Evolutionary conservation across 2,329 filamentous ascomycete species (phyloP).

Genomic region (Mollisia scopiformis): DNA sequence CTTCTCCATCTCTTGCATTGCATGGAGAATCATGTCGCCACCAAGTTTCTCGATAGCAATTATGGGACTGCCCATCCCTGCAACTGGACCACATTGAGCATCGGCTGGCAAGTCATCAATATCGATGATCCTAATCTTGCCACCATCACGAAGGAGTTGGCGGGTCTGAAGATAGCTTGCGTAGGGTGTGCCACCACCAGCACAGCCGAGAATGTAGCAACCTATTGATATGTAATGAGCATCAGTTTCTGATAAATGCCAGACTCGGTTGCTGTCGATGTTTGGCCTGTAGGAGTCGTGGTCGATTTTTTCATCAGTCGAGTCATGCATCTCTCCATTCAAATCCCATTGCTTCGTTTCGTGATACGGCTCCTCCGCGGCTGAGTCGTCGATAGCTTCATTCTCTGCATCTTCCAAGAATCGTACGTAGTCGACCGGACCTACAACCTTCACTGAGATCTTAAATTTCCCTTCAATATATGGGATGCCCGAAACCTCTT

Average conservation of each 20-base stretch:
- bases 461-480: constrained; percentile 11
- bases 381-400: background rate
- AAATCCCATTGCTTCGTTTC: background rate
- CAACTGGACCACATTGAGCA: background rate
- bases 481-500: constrained; percentile 2
- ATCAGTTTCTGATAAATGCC: constrained; percentile 41
- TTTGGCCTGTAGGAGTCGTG: constrained; percentile 37
- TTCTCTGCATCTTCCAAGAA: background rate
- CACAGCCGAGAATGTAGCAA: constrained; percentile 41
- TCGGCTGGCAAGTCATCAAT: constrained; percentile 1
- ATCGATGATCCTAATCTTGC: constrained; percentile 3
- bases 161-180: background rate
- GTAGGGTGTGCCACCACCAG: constrained; percentile 38
- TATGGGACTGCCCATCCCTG: constrained; percentile 3
- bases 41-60: constrained; percentile 7
- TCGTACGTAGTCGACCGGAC: constrained; percentile 3
- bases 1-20: background rate
- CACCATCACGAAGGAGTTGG: background rate
- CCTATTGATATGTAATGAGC: constrained; percentile 42
- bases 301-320: constrained; percentile 22
- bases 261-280: constrained; percentile 34
- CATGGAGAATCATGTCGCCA: constrained; percentile 1
- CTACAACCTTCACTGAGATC: constrained; percentile 9
- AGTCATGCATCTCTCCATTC: background rate
- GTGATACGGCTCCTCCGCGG: background rate